These are phyloP conservation scores for Lactuca saligna DNA, from an alignment of 129 eudicot species.

Conservation along the genomic window DNA sequence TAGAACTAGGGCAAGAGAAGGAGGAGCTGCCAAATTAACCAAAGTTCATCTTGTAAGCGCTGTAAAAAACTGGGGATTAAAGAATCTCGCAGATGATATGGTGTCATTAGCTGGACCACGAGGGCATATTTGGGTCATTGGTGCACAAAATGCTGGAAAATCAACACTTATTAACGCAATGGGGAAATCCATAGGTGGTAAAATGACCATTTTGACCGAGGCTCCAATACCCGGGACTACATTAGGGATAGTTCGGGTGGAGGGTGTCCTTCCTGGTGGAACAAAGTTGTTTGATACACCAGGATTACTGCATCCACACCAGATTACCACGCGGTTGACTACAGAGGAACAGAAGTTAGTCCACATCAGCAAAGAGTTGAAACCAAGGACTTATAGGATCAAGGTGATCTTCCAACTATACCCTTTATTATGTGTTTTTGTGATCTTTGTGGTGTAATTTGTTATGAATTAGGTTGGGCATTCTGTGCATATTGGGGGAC, in stretches of 20 bases:
- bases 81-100: slow-evolving; percentile 83
- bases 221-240: slow-evolving; percentile 98
- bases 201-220: slow-evolving; percentile 72
- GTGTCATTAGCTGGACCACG: slow-evolving; percentile 68
- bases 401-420: slow-evolving; percentile 39
- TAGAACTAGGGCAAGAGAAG: slow-evolving; percentile 76
- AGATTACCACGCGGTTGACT: slow-evolving; percentile 80
- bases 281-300: slow-evolving; percentile 96
- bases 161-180: slow-evolving; percentile 85
- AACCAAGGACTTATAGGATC: slow-evolving; percentile 90
- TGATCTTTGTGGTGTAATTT: slow-evolving; percentile 1
- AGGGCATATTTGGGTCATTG: slow-evolving; percentile 95
- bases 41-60: slow-evolving; percentile 95
- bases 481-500: slow-evolving; percentile 91
- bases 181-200: slow-evolving; percentile 72
- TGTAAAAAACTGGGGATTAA: slow-evolving; percentile 80
- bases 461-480: slow-evolving; percentile 56
- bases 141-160: slow-evolving; percentile 98
- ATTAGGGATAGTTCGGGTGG: slow-evolving; percentile 82
- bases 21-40: slow-evolving; percentile 69
- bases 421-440: neutral
- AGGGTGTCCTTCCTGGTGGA: slow-evolving; percentile 76
- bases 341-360: slow-evolving; percentile 79
- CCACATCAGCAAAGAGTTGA: slow-evolving; percentile 76
- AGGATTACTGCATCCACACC: slow-evolving; percentile 90